Base-by-base conservation (phyloP, 192 early-diverging fungal genomes). In the Diversispora eburnea region DNA sequence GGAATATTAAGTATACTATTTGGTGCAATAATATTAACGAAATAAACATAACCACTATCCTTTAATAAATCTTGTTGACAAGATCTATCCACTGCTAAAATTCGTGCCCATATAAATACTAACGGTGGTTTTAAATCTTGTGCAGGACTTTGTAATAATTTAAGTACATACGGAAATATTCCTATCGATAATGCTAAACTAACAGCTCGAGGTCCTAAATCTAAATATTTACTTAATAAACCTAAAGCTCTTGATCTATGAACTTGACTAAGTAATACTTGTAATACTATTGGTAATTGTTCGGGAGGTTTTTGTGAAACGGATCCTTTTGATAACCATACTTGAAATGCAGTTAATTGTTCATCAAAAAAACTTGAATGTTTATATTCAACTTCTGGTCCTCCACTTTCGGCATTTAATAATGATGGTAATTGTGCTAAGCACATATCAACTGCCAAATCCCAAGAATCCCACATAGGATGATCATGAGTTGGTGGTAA, bases 21-120 rank as follows among this genome's bases (percentile, higher is more conserved):
- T 74, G 89, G 87, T 0, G 92, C 83, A 33, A 99, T 80, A 47
- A 97, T 93, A 56, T 87, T 91, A 58, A 97, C 87, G 82, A 99
- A 99, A 79, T 99, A 98, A 22, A 88, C 85, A 77, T 90, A 95
- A 10, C 93, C 94, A 74, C 91, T 91, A 79, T 93, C 91, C 79
- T 95, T 96, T 65, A 97, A 80, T 57, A 99, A 81, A 75, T 98
- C 96, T 42, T 88, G 90, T 72, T 94, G 93, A 77, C 95, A 93
- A 33, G 88, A 88, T 56, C 86, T 83, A 77, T 99, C 97, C 0
- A 98, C 94, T 0, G 95, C 96, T 46, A 97, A 84, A 64, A 99
- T 91, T 76, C 96, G 90, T 12, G 96, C 92, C 96, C 97, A 99
- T 66, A 99, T 97, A 70, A 98, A 94, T 4, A 96, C 94, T 25